phyloP scores from a whole-genome alignment of 208 protist genomes.

The Herpetomonas tarakana region DNA sequence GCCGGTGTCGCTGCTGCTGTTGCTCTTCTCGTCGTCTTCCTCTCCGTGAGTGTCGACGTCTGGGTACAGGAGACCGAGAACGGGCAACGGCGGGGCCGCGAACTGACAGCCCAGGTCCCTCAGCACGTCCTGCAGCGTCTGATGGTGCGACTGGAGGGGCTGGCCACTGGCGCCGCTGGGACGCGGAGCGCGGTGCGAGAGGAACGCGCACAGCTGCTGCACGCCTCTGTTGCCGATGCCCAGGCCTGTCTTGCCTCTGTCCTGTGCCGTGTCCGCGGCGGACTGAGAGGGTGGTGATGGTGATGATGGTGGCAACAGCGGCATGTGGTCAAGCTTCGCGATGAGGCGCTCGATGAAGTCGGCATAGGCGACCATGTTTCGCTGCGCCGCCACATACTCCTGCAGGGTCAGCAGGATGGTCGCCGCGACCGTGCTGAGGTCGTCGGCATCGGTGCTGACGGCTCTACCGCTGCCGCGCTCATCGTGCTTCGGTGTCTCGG shows the following conservation, averaged over 20 bases:
- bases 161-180: slow-evolving; percentile 8
- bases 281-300: slow-evolving; percentile 9
- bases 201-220: slow-evolving; percentile 12
- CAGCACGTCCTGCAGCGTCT: slow-evolving; percentile 34
- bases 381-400: slow-evolving; percentile 47
- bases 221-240: background rate
- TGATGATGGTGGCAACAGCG: background rate
- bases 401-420: slow-evolving; percentile 57
- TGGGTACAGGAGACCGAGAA: no score
- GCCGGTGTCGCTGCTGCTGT: background rate
- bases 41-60: no score
- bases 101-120: slow-evolving; percentile 65
- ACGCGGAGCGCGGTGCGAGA: no score
- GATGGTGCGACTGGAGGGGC: slow-evolving; percentile 13
- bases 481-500: no score
- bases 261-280: background rate
- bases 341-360: slow-evolving; percentile 68
- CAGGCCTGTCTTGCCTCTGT: background rate
- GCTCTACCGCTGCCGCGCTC: no score
- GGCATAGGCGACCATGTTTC: slow-evolving; percentile 50
- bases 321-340: slow-evolving; percentile 44
- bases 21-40: no score
- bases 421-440: slow-evolving; percentile 26
- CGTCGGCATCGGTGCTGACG: background rate
- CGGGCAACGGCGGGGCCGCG: slow-evolving; percentile 28